Evolutionary conservation across 805 yeast species (phyloP).

Genomic region (Candida silvatica): DNA sequence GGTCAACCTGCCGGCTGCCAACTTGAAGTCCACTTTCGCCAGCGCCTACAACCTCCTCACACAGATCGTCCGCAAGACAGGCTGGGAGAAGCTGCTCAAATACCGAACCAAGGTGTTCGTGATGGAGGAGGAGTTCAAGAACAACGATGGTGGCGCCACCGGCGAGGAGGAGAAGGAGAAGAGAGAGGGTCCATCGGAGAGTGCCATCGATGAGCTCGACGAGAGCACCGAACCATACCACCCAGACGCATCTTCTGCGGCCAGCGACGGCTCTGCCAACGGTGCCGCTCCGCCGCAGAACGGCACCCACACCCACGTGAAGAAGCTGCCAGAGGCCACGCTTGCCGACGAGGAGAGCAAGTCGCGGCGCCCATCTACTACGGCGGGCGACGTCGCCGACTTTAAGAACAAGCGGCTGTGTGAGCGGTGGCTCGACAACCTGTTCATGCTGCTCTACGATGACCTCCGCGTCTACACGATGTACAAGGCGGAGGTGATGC

Average conservation of each 20-base stretch:
- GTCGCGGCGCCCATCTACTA: not conserved
- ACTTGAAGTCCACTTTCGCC: conserved; percentile 49
- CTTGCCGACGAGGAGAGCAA: not conserved
- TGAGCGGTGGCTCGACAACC: conserved; percentile 67
- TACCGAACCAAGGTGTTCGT: conserved; percentile 57
- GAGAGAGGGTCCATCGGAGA: not conserved
- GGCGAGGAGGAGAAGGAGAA: not conserved
- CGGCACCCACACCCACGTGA: not conserved
- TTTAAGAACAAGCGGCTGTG: conserved; percentile 59
- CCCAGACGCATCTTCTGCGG: conserved; percentile 1
- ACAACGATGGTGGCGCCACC: too few relatives aligned
- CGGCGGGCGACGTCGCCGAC: conserved; percentile 18
- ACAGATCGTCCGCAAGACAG: conserved; percentile 54
- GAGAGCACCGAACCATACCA: too few relatives aligned
- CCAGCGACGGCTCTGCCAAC: not conserved
- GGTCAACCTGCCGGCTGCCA: conserved; percentile 58
- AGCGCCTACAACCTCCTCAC: conserved; percentile 54
- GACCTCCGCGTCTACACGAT: conserved; percentile 77
- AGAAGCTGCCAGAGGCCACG: conserved; percentile 3
- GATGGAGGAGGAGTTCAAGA: conserved; percentile 56
- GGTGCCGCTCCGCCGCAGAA: not conserved
- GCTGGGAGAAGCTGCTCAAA: conserved; percentile 63
- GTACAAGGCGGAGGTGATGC: conserved; percentile 90
- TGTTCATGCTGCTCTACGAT: conserved; percentile 61
- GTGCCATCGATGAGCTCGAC: not conserved